phyloP scores from a whole-genome alignment of 2,329 filamentous ascomycete genomes.

The Hortaea sp. region DNA sequence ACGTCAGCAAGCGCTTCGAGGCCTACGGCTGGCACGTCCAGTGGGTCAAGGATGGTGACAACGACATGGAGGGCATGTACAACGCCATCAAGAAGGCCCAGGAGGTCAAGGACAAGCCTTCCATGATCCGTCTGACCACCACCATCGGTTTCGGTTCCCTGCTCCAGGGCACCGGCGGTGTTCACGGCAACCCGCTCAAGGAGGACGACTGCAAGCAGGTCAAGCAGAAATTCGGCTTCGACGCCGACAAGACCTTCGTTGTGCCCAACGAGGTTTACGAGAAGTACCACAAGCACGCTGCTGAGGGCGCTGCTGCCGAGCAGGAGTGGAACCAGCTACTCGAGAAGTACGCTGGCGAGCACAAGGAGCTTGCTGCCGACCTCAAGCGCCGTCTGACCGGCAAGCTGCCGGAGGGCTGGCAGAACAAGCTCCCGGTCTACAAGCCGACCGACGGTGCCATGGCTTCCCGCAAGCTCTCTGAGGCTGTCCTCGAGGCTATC shows the following conservation, averaged over 20 bases:
- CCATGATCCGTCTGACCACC: conserved; percentile 91
- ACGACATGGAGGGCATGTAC: conserved; percentile 79
- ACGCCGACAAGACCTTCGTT: conserved; percentile 84
- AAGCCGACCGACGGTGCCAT: conserved; percentile 74
- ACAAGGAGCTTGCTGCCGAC: conserved; percentile 70
- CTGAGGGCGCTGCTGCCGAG: conserved; percentile 80
- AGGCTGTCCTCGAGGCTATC: conserved; percentile 84
- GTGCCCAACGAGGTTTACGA: conserved; percentile 95
- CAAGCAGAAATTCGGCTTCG: conserved; percentile 92
- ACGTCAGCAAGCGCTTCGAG: conserved; percentile 90
- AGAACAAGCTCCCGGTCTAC: conserved; percentile 86
- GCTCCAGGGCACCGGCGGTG: conserved; percentile 85
- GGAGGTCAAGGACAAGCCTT: conserved; percentile 89
- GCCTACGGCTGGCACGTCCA: conserved; percentile 92
- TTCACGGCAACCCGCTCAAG: conserved; percentile 95
- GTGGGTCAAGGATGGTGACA: conserved; percentile 77
- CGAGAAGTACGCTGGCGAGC: conserved; percentile 70
- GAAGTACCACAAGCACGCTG: conserved; percentile 70
- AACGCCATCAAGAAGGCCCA: conserved; percentile 76
- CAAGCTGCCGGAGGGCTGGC: conserved; percentile 90
- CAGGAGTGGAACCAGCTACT: conserved; percentile 92
- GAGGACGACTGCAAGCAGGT: conserved; percentile 85
- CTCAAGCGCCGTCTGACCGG: conserved; percentile 69
- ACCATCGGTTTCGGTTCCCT: conserved; percentile 95
- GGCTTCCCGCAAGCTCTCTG: conserved; percentile 92